phyloP scores from a whole-genome alignment of 208 protist species.

The Leishmania amazonensis region DNA sequence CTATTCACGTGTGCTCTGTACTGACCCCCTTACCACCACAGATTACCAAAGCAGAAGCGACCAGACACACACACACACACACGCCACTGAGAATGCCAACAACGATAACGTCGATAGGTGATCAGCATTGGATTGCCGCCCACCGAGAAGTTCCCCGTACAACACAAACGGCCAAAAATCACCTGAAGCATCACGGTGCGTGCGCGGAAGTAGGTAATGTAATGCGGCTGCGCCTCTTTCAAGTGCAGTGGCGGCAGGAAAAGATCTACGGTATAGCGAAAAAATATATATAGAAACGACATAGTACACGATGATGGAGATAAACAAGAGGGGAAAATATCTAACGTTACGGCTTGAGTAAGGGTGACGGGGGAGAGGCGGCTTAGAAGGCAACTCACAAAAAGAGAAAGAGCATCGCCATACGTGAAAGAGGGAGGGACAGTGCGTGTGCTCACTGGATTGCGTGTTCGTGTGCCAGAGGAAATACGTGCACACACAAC shows the following conservation, averaged over 20 bases:
- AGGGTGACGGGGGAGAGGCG: neutral
- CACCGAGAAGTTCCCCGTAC: neutral
- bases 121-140: neutral
- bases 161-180: neutral
- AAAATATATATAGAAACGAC: too few relatives aligned
- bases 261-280: neutral
- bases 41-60: neutral
- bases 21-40: neutral
- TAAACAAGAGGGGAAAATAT: neutral
- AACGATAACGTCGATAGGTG: neutral
- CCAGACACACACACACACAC: neutral
- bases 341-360: neutral
- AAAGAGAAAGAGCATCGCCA: too few relatives aligned
- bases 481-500: neutral
- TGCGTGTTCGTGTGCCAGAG: neutral
- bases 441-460: neutral
- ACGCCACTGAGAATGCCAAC: neutral
- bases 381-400: neutral
- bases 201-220: neutral
- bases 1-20: neutral
- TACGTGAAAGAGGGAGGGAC: neutral
- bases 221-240: neutral
- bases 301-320: neutral
- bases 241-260: neutral
- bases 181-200: neutral